Conservation (phyloP, 495 filamentous ascomycete genomes). For the Saxophila tyrrhenica region DNA sequence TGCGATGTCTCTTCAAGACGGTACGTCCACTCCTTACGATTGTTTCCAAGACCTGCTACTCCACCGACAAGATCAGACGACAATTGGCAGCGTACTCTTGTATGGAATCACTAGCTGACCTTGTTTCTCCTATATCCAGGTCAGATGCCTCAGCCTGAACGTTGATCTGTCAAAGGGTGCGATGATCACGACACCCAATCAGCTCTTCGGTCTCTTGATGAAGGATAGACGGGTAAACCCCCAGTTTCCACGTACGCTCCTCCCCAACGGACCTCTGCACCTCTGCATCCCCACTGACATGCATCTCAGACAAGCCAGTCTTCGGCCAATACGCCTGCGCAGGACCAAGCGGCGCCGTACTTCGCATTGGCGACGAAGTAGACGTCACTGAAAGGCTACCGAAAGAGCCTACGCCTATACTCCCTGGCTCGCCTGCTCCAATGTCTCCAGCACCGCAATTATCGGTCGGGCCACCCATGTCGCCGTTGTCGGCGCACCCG, state of each 20-base stretch:
- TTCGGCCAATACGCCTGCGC: constrained; percentile 22
- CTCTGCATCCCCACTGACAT: not conserved
- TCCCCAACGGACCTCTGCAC: not conserved
- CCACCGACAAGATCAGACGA: no score
- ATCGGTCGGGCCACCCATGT: not conserved
- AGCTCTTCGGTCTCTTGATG: constrained; percentile 19
- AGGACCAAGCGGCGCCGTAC: constrained; percentile 16
- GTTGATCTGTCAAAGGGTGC: constrained; percentile 14
- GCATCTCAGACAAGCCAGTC: constrained; percentile 12
- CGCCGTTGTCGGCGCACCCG: no score
- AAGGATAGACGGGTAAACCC: constrained; percentile 18
- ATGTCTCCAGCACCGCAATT: not conserved
- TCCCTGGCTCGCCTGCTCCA: not conserved
- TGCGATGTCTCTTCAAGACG: constrained; percentile 15
- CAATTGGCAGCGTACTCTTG: no score
- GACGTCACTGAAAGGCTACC: constrained; percentile 11
- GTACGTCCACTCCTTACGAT: not conserved
- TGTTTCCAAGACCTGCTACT: no score
- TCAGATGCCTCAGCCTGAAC: constrained; percentile 17
- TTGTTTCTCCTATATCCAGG: not conserved
- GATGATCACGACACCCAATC: constrained; percentile 11
- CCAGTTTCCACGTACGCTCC: constrained; percentile 11
- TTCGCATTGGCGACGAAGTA: constrained; percentile 17
- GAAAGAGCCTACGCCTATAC: not conserved
- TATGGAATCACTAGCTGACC: not conserved